These are phyloP conservation scores for Hyphopichia wangnamkhiaoensis DNA, from an alignment of 1,139 yeast species.

Conservation along the genomic window DNA sequence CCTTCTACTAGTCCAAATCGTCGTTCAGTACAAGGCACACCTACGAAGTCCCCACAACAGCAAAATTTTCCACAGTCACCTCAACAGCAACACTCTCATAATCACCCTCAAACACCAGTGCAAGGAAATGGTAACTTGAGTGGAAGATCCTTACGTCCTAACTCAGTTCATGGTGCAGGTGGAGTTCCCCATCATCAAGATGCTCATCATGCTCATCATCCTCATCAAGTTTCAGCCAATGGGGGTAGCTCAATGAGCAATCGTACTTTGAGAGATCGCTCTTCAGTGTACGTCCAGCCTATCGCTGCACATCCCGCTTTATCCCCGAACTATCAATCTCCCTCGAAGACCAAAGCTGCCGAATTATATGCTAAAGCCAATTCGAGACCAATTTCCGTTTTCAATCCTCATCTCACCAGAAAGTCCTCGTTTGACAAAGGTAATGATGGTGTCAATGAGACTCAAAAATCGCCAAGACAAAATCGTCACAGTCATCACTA, in stretches of 20 bases:
- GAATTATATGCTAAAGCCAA: constrained; percentile 54
- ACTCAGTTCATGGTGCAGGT: constrained; percentile 19
- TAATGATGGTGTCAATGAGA: constrained; percentile 6
- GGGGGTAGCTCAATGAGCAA: constrained; percentile 26
- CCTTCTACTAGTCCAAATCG: constrained; percentile 7
- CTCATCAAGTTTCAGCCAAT: constrained; percentile 3
- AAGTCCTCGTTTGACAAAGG: constrained; percentile 59
- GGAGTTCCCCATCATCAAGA: background rate
- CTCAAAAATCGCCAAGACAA: background rate
- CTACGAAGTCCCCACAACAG: constrained; percentile 8
- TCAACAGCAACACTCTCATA: constrained; percentile 5
- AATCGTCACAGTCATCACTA: background rate
- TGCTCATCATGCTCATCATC: background rate
- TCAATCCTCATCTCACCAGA: constrained; percentile 39
- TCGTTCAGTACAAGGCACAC: constrained; percentile 8
- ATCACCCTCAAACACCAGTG: background rate
- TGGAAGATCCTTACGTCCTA: constrained; percentile 30
- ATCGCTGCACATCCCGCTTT: constrained; percentile 46
- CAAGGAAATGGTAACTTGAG: constrained; percentile 4
- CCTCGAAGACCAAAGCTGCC: constrained; percentile 46
- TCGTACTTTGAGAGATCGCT: constrained; percentile 31
- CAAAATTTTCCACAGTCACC: constrained; percentile 6
- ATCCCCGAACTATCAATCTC: constrained; percentile 41
- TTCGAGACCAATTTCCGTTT: constrained; percentile 39
- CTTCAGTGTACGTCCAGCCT: constrained; percentile 41